Percentiles rank a stretch among this genome's conserved stretches.
These are phyloP conservation scores for Nitzschia putrida DNA, from an alignment of 108 stramenopile genomes.

Conservation along the genomic window DNA sequence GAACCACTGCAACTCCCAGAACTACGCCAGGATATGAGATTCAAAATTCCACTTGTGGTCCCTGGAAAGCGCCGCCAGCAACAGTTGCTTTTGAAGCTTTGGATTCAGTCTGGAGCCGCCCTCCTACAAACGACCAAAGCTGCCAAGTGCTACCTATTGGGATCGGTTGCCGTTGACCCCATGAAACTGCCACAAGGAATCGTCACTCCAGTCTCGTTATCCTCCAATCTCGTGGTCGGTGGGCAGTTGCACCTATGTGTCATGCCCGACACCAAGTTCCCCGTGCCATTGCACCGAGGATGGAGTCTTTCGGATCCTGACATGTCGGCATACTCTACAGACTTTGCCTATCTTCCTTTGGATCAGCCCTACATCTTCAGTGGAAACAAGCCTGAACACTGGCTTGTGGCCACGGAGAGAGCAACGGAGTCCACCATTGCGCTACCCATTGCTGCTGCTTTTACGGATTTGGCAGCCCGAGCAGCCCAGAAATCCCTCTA, in stretches of 20 bases:
- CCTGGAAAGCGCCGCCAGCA: conserved; percentile 41
- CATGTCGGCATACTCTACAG: conserved; percentile 30
- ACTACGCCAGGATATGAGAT: conserved; percentile 39
- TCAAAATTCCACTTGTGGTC: conserved; percentile 63
- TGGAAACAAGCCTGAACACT: conserved; percentile 34
- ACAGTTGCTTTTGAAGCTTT: conserved; percentile 36
- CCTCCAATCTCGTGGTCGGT: conserved; percentile 32
- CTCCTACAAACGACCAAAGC: conserved; percentile 33
- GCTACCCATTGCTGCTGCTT: conserved; percentile 74
- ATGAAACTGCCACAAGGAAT: conserved; percentile 7
- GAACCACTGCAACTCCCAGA: conserved; percentile 33
- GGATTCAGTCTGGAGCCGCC: conserved; percentile 51
- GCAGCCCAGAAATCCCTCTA: conserved; percentile 53
- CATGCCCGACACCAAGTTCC: conserved; percentile 60
- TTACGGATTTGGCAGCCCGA: conserved; percentile 45
- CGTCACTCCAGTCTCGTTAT: conserved; percentile 20
- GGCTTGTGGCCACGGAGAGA: conserved; percentile 73
- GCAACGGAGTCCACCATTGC: conserved; percentile 70
- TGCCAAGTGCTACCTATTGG: conserved; percentile 42
- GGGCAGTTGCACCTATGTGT: conserved; percentile 41
- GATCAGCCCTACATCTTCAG: conserved; percentile 68
- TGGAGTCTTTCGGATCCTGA: conserved; percentile 82
- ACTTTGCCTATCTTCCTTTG: conserved; percentile 68
- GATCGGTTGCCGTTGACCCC: conserved; percentile 20
- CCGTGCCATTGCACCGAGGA: conserved; percentile 34